These are phyloP conservation scores for Colletotrichum tofieldiae DNA, from an alignment of 2,329 filamentous ascomycete species.

Conservation along the genomic window DNA sequence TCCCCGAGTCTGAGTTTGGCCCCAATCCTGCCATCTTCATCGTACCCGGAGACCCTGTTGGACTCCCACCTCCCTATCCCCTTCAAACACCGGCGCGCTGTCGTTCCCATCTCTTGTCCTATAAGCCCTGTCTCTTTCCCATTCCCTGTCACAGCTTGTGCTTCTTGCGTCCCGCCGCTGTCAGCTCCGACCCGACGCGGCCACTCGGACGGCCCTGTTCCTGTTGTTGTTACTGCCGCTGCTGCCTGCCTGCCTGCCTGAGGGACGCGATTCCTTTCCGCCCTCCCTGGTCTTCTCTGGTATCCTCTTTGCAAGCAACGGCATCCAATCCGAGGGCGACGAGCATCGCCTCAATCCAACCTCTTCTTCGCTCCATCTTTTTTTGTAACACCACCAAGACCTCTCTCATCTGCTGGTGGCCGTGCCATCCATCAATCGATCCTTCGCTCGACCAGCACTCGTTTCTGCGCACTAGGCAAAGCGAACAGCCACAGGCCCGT, in stretches of 20 bases:
- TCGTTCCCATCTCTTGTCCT: neutral
- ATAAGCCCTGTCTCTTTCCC: slow-evolving; percentile 14
- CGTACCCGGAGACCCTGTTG: neutral
- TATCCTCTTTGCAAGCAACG: slow-evolving; percentile 20
- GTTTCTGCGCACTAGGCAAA: slow-evolving; percentile 4
- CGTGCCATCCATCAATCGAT: slow-evolving; percentile 33
- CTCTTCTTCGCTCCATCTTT: slow-evolving; percentile 8
- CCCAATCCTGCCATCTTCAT: neutral
- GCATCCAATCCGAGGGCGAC: slow-evolving; percentile 13
- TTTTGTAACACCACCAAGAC: slow-evolving; percentile 29
- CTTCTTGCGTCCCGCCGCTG: slow-evolving; percentile 21
- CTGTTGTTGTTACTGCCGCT: slow-evolving; percentile 13
- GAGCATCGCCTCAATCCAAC: slow-evolving; percentile 32
- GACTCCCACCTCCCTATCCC: neutral
- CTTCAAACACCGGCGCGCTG: neutral
- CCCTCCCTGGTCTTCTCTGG: neutral
- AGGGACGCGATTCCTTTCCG: neutral
- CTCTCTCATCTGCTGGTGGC: slow-evolving; percentile 14
- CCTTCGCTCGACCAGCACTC: slow-evolving; percentile 19
- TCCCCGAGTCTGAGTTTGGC: slow-evolving; percentile 8
- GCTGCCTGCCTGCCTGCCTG: neutral
- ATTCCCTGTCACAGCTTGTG: slow-evolving; percentile 27
- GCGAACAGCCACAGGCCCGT: slow-evolving; percentile 10
- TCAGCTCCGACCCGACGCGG: neutral
- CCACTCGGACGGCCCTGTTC: slow-evolving; percentile 10